Percentiles rank a stretch among this genome's conserved stretches.
Conservation (phyloP, 768 basidiomycete species). For the Lentinula sp. region DNA sequence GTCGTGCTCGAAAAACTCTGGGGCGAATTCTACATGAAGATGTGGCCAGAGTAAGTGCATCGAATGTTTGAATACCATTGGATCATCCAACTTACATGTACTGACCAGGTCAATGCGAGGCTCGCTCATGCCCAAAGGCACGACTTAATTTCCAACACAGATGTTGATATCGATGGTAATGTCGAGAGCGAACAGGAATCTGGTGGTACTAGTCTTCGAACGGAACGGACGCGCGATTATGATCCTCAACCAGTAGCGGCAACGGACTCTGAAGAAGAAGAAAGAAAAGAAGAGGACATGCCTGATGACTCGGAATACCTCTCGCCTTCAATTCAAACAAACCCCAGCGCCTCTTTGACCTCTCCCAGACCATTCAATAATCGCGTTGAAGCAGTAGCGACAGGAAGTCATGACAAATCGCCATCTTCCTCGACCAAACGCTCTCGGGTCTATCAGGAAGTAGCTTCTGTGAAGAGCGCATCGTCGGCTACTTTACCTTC, state of each 20-base stretch:
- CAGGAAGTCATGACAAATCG: neutral
- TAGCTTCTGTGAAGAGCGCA: neutral
- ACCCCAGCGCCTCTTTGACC: neutral
- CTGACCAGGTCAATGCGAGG: neutral
- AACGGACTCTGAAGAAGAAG: neutral
- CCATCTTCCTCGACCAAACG: neutral
- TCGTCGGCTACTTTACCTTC: neutral
- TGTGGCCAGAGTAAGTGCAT: neutral
- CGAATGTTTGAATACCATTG: neutral
- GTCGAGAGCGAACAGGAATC: neutral
- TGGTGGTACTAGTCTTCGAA: neutral
- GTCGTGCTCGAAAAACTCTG: constrained; percentile 23
- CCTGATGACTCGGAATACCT: neutral
- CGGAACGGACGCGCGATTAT: neutral
- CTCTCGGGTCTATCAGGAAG: neutral
- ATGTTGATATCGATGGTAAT: neutral
- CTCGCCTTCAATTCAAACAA: neutral
- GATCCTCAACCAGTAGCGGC: neutral
- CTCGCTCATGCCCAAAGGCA: neutral
- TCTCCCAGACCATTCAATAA: neutral
- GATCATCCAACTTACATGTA: neutral
- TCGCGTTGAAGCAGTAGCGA: neutral
- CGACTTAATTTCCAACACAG: neutral
- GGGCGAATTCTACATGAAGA: constrained; percentile 3
- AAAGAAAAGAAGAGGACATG: neutral